Conservation (phyloP, 1,284 basidiomycete genomes). For the Rhodotorula sp. region DNA sequence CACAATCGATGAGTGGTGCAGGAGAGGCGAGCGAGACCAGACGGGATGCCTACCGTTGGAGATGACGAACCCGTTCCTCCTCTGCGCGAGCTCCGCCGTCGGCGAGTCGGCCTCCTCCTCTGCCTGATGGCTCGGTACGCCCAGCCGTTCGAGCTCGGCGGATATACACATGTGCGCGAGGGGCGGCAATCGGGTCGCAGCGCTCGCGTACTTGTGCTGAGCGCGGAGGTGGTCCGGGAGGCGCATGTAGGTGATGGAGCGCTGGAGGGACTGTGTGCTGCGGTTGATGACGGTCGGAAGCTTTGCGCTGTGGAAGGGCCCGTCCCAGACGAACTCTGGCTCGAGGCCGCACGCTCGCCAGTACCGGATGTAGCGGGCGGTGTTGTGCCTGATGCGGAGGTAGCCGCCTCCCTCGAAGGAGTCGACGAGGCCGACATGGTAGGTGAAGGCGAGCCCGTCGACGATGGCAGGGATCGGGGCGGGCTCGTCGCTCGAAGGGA, state of each 20-base stretch:
- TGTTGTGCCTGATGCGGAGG: background rate
- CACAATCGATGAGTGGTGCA: background rate
- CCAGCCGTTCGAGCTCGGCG: conserved; percentile 34
- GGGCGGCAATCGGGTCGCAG: conserved; percentile 20
- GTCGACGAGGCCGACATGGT: conserved; percentile 25
- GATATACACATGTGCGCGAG: conserved; percentile 28
- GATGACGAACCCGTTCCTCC: conserved; percentile 64
- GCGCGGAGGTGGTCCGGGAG: conserved; percentile 7
- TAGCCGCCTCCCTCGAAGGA: conserved; percentile 36
- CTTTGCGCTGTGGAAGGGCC: conserved; percentile 31
- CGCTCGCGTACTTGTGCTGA: background rate
- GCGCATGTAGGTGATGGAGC: conserved; percentile 32
- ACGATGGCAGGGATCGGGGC: conserved; percentile 3
- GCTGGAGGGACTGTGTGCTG: conserved; percentile 26
- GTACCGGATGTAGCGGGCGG: conserved; percentile 25
- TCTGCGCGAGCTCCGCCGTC: conserved; percentile 77
- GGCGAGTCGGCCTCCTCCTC: conserved; percentile 85
- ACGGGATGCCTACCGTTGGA: conserved; percentile 28
- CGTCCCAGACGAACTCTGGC: conserved; percentile 42
- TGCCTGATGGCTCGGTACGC: conserved; percentile 65
- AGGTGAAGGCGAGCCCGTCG: conserved; percentile 36
- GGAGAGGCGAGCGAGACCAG: conserved; percentile 69
- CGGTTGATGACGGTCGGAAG: conserved; percentile 30
- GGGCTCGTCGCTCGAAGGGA: background rate
- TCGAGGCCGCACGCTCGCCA: conserved; percentile 24